Evolutionary conservation across 306 rosid species (phyloP).

Genomic region (Acacia melanoxylon): DNA sequence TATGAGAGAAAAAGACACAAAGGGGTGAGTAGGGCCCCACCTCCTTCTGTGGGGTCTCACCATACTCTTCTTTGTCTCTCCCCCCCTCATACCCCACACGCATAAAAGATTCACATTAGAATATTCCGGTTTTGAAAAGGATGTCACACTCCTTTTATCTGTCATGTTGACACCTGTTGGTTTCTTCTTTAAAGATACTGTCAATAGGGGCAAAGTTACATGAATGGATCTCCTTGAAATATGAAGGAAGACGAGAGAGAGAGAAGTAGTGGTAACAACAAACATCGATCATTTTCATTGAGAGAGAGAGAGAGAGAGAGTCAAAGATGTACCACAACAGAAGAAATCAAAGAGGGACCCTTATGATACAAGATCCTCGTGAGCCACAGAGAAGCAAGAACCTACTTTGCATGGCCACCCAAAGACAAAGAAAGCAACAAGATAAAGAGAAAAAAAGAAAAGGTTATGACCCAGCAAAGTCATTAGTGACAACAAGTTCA

Average conservation of each 20-base stretch:
- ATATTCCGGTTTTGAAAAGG: not conserved
- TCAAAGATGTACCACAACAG: not conserved
- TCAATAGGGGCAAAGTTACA: not conserved
- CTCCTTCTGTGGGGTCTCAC: not conserved
- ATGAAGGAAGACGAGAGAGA: not conserved
- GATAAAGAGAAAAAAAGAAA: not conserved
- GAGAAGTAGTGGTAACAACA: not conserved
- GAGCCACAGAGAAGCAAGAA: not conserved
- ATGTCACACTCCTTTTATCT: not conserved
- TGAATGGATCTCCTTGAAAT: not conserved
- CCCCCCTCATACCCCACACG: not conserved
- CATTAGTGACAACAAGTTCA: constrained; percentile 43
- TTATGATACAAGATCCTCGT: constrained; percentile 26
- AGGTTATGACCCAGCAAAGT: constrained; percentile 14
- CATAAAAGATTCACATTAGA: not conserved
- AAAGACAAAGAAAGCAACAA: not conserved
- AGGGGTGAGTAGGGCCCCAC: not conserved
- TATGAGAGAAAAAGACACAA: not conserved
- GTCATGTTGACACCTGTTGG: not conserved
- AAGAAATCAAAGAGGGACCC: not conserved
- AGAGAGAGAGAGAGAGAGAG: too few species aligned
- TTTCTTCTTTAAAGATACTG: not conserved
- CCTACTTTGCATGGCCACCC: constrained; percentile 24
- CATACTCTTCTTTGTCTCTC: not conserved
- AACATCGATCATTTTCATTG: not conserved